Conservation (phyloP, 1,284 basidiomycete genomes). For the Papiliotrema flavescens region DNA sequence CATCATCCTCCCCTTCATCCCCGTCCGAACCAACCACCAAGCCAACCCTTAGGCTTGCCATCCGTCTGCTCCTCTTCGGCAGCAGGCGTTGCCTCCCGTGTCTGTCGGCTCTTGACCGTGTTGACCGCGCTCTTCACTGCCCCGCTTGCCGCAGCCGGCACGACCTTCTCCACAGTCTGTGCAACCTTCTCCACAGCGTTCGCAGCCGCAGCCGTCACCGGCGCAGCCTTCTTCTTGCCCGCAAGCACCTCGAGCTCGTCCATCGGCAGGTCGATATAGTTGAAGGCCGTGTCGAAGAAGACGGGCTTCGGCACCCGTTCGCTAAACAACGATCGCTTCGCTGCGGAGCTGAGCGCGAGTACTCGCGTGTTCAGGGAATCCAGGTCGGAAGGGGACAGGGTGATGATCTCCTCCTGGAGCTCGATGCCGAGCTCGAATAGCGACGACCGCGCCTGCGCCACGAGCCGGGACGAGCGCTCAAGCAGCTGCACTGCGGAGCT, state of each 20-base stretch:
- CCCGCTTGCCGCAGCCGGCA: slow-evolving; percentile 9
- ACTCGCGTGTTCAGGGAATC: slow-evolving; percentile 57
- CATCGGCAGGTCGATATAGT: slow-evolving; percentile 81
- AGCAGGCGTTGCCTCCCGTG: slow-evolving; percentile 36
- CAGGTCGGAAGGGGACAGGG: slow-evolving; percentile 44
- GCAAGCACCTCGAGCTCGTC: slow-evolving; percentile 66
- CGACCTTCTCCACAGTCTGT: slow-evolving; percentile 21
- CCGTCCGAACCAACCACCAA: slow-evolving; percentile 47
- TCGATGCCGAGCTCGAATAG: slow-evolving; percentile 21
- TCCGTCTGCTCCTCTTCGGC: slow-evolving; percentile 11
- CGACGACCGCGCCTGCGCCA: slow-evolving; percentile 25
- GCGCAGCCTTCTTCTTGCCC: slow-evolving; percentile 53
- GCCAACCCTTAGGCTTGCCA: slow-evolving; percentile 38
- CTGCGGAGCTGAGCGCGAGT: slow-evolving; percentile 54
- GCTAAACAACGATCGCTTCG: slow-evolving; percentile 76
- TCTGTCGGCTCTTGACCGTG: slow-evolving; percentile 15
- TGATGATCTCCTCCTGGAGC: slow-evolving; percentile 34
- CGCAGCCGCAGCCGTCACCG: slow-evolving; percentile 10
- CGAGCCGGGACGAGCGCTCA: slow-evolving; percentile 23
- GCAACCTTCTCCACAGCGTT: slow-evolving; percentile 11
- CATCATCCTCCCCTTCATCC: too few species aligned
- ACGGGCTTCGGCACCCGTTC: slow-evolving; percentile 78
- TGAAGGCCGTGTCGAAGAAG: slow-evolving; percentile 92
- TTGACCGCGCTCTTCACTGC: slow-evolving; percentile 8
- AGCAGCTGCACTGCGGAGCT: slow-evolving; percentile 43